These are phyloP conservation scores for Xerocomus amazonicus DNA, from an alignment of 1,284 basidiomycete species.

Conservation along the genomic window DNA sequence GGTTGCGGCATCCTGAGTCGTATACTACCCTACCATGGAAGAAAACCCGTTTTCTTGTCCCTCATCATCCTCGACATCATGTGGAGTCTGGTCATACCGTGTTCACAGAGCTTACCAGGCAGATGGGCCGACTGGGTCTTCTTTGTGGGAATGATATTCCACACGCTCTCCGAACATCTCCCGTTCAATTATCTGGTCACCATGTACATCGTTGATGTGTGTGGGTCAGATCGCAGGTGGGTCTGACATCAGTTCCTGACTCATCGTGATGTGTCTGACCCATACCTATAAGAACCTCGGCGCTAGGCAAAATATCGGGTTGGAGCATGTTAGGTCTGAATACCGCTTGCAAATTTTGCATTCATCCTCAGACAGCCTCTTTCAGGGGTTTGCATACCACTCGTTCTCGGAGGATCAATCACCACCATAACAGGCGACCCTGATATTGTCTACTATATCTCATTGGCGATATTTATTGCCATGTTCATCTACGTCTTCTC, in stretches of 20 bases:
- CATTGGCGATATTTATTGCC: constrained; percentile 17
- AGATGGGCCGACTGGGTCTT: constrained; percentile 17
- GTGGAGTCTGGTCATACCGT: constrained; percentile 19
- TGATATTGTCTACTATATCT: constrained; percentile 26
- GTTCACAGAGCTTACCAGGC: constrained; percentile 14
- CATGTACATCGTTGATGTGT: constrained; percentile 31
- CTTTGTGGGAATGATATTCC: constrained; percentile 16
- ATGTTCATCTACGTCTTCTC: constrained; percentile 22
- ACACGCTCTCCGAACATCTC: constrained; percentile 11
- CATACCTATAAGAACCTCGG: constrained; percentile 22
- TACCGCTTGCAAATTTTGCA: not conserved
- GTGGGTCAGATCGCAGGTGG: constrained; percentile 28
- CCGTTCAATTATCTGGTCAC: constrained; percentile 24
- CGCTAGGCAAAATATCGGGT: constrained; percentile 29
- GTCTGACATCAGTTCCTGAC: not conserved
- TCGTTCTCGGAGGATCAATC: constrained; percentile 28
- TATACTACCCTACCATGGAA: constrained; percentile 29
- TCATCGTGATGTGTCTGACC: not conserved
- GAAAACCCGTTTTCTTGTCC: constrained; percentile 30
- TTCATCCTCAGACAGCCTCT: not conserved
- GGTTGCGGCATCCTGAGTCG: constrained; percentile 22
- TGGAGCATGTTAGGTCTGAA: constrained; percentile 28
- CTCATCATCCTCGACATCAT: constrained; percentile 14
- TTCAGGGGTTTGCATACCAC: constrained; percentile 28
- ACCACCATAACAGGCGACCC: constrained; percentile 28